phyloP scores from a whole-genome alignment of 805 yeast genomes.

The Monosporozyma unispora region DNA sequence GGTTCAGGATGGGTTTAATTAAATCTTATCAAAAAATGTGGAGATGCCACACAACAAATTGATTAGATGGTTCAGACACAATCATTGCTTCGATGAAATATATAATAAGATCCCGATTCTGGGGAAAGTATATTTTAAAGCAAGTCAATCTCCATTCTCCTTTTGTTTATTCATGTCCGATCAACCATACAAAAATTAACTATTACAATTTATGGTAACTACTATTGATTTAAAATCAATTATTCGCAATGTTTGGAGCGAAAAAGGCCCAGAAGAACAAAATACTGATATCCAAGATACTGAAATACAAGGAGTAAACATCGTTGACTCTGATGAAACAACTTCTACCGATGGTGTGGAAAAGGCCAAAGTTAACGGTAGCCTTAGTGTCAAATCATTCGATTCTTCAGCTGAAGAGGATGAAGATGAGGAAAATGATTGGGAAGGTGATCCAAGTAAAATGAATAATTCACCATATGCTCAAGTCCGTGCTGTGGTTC shows the following conservation, averaged over 20 bases:
- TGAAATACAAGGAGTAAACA: not conserved
- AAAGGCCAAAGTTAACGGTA: not conserved
- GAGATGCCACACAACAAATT: too few species aligned
- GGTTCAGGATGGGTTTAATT: too few species aligned
- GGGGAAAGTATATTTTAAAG: too few species aligned
- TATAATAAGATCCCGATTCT: too few species aligned
- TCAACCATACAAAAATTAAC: not conserved
- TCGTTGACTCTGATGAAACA: not conserved
- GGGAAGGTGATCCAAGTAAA: conserved; percentile 20
- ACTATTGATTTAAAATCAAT: not conserved
- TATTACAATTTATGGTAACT: not conserved
- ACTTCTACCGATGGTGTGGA: not conserved
- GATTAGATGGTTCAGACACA: too few species aligned
- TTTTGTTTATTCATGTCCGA: too few species aligned
- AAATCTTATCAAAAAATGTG: too few species aligned
- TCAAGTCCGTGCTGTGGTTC: conserved; percentile 51
- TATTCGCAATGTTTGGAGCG: not conserved
- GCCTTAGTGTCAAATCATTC: not conserved
- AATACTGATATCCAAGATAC: not conserved
- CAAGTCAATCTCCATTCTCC: too few species aligned
- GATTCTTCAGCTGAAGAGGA: conserved; percentile 1
- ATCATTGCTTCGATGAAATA: too few species aligned
- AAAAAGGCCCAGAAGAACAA: not conserved
- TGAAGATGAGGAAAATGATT: conserved; percentile 9
- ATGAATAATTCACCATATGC: conserved; percentile 34